These are phyloP conservation scores for Wickerhamomyces hampshirensis DNA, from an alignment of 805 yeast species.

Conservation along the genomic window DNA sequence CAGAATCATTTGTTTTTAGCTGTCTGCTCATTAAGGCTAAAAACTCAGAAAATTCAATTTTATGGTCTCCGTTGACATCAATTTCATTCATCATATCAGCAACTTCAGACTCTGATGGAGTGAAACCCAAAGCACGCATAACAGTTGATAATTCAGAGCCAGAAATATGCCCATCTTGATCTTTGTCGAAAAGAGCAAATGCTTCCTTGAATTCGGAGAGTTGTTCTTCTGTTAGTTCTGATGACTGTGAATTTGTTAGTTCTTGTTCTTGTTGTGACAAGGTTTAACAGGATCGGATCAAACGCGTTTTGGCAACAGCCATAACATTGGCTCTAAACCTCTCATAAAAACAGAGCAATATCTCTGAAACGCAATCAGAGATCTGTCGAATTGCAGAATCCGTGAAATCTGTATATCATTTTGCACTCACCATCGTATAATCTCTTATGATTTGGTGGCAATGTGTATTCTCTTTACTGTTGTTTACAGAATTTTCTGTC, in stretches of 20 bases:
- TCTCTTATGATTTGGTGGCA: background rate
- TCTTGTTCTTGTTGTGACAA: background rate
- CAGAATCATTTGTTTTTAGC: conserved; percentile 94
- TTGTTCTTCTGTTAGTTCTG: conserved; percentile 92
- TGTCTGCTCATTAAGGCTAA: conserved; percentile 78
- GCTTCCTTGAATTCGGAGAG: conserved; percentile 97
- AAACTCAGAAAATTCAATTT: conserved; percentile 77
- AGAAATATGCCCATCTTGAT: conserved; percentile 94
- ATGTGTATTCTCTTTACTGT: no score
- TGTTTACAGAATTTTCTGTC: background rate
- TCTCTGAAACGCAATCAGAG: background rate
- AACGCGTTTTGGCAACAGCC: background rate
- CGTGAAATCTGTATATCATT: no score
- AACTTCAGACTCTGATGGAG: conserved; percentile 93
- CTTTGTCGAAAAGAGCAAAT: conserved; percentile 93
- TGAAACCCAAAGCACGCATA: conserved; percentile 98
- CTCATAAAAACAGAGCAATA: background rate
- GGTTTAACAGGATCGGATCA: background rate
- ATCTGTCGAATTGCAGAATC: no score
- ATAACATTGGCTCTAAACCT: no score
- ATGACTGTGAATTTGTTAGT: conserved; percentile 25
- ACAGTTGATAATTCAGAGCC: conserved; percentile 95
- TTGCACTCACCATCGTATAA: background rate
- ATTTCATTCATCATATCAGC: conserved; percentile 97
- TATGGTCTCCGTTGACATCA: conserved; percentile 91